Conservation (phyloP, 768 basidiomycete genomes). For the Agrocybe praecox region DNA sequence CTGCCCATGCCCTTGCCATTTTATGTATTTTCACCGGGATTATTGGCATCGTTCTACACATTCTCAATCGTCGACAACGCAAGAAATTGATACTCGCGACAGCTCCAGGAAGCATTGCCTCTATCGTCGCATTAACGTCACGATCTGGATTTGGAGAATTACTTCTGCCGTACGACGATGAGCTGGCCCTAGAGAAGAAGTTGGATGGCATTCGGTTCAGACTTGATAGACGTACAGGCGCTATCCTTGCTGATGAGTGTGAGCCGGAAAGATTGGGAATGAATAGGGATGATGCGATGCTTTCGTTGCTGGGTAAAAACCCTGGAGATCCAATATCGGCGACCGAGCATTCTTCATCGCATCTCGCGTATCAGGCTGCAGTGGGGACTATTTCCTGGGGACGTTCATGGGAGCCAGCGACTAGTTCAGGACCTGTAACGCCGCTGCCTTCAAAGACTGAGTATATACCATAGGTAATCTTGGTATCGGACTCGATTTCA, state of each 20-base stretch:
- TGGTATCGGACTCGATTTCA: background rate
- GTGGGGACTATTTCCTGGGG: conserved; percentile 28
- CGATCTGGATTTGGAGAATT: conserved; percentile 66
- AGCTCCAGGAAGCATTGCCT: conserved; percentile 62
- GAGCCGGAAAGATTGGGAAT: conserved; percentile 24
- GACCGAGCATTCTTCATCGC: background rate
- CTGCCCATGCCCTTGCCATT: conserved; percentile 51
- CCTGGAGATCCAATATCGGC: background rate
- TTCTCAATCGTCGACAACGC: conserved; percentile 48
- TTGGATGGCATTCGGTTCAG: conserved; percentile 54
- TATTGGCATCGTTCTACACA: conserved; percentile 48
- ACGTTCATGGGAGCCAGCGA: conserved; percentile 8
- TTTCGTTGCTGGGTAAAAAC: conserved; percentile 32
- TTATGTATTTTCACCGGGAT: conserved; percentile 51
- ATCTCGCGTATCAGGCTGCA: conserved; percentile 13
- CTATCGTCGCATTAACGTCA: conserved; percentile 55
- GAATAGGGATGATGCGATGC: conserved; percentile 40
- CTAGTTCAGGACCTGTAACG: background rate
- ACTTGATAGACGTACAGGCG: conserved; percentile 60
- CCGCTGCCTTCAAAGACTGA: conserved; percentile 5
- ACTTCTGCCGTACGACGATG: conserved; percentile 60
- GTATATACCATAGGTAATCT: background rate
- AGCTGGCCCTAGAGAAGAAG: conserved; percentile 44
- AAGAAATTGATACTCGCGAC: conserved; percentile 51
- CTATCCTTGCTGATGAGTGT: conserved; percentile 59